A percentile compares a stretch with the other conserved stretches of the same genome.
Evolutionary conservation across 352 stramenopile species (phyloP).

Genomic region (Globisporangium paddicum): DNA sequence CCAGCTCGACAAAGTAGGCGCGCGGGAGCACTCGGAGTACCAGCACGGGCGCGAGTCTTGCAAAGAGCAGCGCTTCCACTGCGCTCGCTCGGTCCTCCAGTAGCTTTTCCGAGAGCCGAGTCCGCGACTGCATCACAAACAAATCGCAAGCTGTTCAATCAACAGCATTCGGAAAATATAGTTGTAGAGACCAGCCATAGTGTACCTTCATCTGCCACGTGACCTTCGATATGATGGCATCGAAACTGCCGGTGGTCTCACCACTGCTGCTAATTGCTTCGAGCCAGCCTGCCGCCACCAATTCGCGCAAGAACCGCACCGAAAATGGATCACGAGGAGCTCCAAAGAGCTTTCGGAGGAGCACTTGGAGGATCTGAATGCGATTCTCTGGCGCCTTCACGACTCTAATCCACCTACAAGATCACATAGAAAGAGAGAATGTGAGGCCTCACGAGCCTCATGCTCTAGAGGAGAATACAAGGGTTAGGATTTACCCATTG

Average conservation of each 20-base stretch:
- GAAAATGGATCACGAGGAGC: conserved; percentile 36
- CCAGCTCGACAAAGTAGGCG: conserved; percentile 12
- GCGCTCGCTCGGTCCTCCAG: conserved; percentile 32
- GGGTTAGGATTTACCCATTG: conserved; percentile 18
- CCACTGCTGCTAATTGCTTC: neutral
- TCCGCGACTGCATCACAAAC: conserved; percentile 22
- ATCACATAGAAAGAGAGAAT: neutral
- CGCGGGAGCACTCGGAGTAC: conserved; percentile 58
- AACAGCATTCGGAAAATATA: no score
- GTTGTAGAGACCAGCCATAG: neutral
- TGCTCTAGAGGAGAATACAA: neutral
- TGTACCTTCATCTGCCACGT: conserved; percentile 37
- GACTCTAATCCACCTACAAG: conserved; percentile 27
- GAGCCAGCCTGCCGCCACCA: conserved; percentile 32
- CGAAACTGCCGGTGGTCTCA: conserved; percentile 10
- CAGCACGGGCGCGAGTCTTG: conserved; percentile 47
- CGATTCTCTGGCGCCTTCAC: conserved; percentile 12
- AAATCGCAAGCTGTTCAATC: neutral
- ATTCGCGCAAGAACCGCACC: conserved; percentile 38
- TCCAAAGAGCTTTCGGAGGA: conserved; percentile 39
- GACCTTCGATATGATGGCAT: conserved; percentile 17
- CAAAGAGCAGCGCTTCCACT: conserved; percentile 56
- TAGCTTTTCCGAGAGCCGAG: conserved; percentile 38
- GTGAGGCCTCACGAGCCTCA: neutral
- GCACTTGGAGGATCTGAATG: conserved; percentile 16